Evolutionary conservation across 2,329 filamentous ascomycete genomes (phyloP), one percentile per base, ranked within the genome.

Genomic region (Alternaria angustiovoidea): DNA sequence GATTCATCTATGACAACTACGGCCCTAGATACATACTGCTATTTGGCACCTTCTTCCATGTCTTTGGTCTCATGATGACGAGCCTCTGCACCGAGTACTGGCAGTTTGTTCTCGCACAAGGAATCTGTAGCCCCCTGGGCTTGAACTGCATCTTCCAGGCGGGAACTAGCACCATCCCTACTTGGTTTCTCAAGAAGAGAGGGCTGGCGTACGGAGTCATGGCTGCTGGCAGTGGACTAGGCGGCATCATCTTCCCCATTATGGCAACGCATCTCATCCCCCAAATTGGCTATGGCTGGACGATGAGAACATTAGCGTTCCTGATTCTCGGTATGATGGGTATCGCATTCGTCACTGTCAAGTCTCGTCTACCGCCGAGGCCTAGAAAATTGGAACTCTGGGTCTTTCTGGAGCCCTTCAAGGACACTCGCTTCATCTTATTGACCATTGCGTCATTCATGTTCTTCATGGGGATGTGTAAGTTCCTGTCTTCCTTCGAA

Each of bases 61-160:
- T 89, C 16, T 85, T 89, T 55, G 84, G 86, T 2, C 69, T 90
- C 5, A 89, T 90, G 86, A 88, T 89, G 86, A 81, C 85, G 0
- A 85, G 81, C 7, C 74, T 90, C 58, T 88, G 81, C 54, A 84
- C 78, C 0, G 66, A 85, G 56, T 87, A 85, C 70, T 87, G 83
- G 63, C 85, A 86, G 38, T 83, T 86, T 67, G 73, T 87, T 48
- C 82, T 87, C 5, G 79, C 84, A 0, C 85, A 88, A 63, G 83
- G 82, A 4, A 83, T 83, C 20, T 80, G 83, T 42, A 79, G 84
- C 44, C 85, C 85, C 0, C 79, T 83, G 7, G 80, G 80, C 26
- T 76, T 83, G 49, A 88, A 52, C 78, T 87, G 38, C 84, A 86
- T 34, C 86, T 77, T 86, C 57, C 85, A 86, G 73, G 83, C 82